A percentile compares a stretch with the other conserved stretches of the same genome.
These are phyloP conservation scores for Russula foetens DNA, from an alignment of 768 basidiomycete species.

Conservation along the genomic window DNA sequence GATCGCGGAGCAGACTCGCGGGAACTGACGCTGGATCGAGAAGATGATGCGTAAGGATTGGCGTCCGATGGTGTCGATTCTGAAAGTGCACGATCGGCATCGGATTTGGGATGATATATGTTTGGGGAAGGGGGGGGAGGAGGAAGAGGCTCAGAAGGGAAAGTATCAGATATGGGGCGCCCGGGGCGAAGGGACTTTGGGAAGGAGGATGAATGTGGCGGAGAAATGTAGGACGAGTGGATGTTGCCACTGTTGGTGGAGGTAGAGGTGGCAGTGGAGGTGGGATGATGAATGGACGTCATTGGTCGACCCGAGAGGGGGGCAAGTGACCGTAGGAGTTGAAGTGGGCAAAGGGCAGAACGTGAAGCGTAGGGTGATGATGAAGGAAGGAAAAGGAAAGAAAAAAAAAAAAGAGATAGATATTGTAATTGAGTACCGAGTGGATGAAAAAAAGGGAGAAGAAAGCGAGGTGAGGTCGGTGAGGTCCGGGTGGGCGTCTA, in stretches of 20 bases:
- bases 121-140: conserved; percentile 4
- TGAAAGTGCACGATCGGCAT: conserved; percentile 4
- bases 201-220: conserved; percentile 2
- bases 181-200: background rate
- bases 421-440: background rate
- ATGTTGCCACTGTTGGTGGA: background rate
- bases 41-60: conserved; percentile 11
- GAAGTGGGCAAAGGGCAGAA: conserved; percentile 1
- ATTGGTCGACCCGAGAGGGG: background rate
- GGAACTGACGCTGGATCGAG: conserved; percentile 8
- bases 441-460: conserved; percentile 2
- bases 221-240: conserved; percentile 3
- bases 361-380: background rate
- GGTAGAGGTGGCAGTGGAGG: background rate
- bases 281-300: conserved; percentile 4
- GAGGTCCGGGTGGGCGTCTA: background rate
- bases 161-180: conserved; percentile 1
- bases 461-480: background rate
- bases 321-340: background rate
- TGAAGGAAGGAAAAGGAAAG: background rate
- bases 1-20: conserved; percentile 14
- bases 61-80: background rate
- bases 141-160: conserved; percentile 9
- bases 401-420: background rate
- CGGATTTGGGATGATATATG: conserved; percentile 5